Conservation (phyloP, 139 green algal genomes). For the Mesostigma viride region DNA sequence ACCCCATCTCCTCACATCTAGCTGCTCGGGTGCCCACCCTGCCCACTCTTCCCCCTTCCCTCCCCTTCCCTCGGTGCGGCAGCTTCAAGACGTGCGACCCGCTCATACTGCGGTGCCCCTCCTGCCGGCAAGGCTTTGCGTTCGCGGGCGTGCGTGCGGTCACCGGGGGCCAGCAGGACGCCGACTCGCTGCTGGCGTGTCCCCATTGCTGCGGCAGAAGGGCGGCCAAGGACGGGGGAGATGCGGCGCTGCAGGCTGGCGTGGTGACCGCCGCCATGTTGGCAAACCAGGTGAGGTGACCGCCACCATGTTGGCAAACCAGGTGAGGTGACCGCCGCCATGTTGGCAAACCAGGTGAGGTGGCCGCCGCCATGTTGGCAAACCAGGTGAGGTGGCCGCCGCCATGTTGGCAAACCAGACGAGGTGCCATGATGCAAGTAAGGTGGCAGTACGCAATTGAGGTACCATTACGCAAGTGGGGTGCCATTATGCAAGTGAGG, state of each 20-base stretch:
- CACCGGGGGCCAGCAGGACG: background rate
- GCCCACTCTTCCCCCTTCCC: too few species aligned
- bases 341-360: background rate
- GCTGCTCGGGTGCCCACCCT: too few species aligned
- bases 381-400: constrained; percentile 17
- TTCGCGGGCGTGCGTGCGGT: constrained; percentile 16
- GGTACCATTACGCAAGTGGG: too few species aligned
- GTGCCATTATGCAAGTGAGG: too few species aligned
- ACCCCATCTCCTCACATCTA: too few species aligned
- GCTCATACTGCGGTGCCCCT: constrained; percentile 18
- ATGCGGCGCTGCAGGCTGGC: too few species aligned
- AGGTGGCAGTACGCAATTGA: too few species aligned
- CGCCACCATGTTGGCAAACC: constrained; percentile 26
- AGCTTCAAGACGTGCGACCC: constrained; percentile 23
- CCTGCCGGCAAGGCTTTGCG: constrained; percentile 14
- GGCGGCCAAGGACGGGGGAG: too few species aligned
- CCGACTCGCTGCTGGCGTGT: background rate
- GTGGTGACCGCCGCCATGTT: background rate
- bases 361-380: constrained; percentile 21
- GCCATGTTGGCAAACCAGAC: background rate
- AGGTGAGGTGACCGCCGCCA: constrained; percentile 10
- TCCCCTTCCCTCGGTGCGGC: constrained; percentile 7
- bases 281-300: constrained; percentile 12
- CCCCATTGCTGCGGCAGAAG: background rate
- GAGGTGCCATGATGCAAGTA: too few species aligned